A percentile compares a stretch with the other conserved stretches of the same genome.
phyloP scores from a whole-genome alignment of 331 rosid species.

The Quercus tomentella region DNA sequence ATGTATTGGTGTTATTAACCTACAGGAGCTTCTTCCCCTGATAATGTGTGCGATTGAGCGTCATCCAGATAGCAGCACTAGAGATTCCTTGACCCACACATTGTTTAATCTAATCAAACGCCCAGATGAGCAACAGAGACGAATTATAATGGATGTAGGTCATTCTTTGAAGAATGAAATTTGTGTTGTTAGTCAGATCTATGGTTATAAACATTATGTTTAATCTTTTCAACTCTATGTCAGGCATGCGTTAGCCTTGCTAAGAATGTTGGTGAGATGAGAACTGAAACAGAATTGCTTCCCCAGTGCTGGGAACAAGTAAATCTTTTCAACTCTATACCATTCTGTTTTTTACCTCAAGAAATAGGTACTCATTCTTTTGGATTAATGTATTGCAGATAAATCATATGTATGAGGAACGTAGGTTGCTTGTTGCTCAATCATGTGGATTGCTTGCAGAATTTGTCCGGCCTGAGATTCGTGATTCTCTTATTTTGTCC shows the following conservation, averaged over 20 bases:
- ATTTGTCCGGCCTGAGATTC: constrained; percentile 94
- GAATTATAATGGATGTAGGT: constrained; percentile 94
- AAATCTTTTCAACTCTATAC: constrained; percentile 14
- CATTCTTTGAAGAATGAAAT: constrained; percentile 16
- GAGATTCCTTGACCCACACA: constrained; percentile 98
- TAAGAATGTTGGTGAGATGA: constrained; percentile 93
- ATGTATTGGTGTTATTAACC: constrained; percentile 19
- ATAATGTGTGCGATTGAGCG: constrained; percentile 98
- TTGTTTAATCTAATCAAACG: constrained; percentile 96
- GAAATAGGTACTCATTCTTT: constrained; percentile 21
- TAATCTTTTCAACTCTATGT: constrained; percentile 25
- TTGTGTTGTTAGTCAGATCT: constrained; percentile 3
- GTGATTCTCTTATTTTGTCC: constrained; percentile 93
- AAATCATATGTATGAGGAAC: constrained; percentile 96
- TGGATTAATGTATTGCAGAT: constrained; percentile 48
- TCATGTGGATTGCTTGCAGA: constrained; percentile 97
- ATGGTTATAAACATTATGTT: constrained; percentile 12
- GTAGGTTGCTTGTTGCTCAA: constrained; percentile 96
- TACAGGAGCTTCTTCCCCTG: constrained; percentile 95
- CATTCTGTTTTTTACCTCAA: constrained; percentile 16
- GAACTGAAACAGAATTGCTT: constrained; percentile 97
- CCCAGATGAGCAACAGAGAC: constrained; percentile 94
- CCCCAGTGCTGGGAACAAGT: constrained; percentile 99
- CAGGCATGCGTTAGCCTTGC: constrained; percentile 98
- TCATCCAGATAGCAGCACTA: constrained; percentile 88